Percentiles rank a stretch among this genome's conserved stretches.
Evolutionary conservation across 169 alveolate species (phyloP).

Genomic region (Eimeria tenella): DNA sequence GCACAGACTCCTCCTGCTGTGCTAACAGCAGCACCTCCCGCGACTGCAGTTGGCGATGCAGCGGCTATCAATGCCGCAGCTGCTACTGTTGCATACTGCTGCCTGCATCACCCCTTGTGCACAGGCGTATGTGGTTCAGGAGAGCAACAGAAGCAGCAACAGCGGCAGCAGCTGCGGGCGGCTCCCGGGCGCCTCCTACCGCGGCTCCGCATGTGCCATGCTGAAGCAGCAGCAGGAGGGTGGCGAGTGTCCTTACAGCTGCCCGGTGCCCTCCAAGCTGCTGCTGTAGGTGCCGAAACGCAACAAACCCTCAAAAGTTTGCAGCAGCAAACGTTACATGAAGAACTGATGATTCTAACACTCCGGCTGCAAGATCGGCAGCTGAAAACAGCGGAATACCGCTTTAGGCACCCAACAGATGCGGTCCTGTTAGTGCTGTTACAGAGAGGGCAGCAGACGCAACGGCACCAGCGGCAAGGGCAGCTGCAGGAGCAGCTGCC

Average conservation of each 20-base stretch:
- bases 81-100: neutral
- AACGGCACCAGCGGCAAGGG: neutral
- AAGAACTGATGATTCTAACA: neutral
- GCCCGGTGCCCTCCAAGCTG: constrained; percentile 18
- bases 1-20: neutral
- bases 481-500: constrained; percentile 4
- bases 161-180: neutral
- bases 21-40: neutral
- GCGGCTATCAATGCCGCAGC: constrained; percentile 5
- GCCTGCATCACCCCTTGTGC: constrained; percentile 9
- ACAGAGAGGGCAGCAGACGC: constrained; percentile 13
- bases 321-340: constrained; percentile 17
- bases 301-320: neutral
- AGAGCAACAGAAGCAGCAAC: neutral
- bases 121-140: neutral
- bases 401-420: neutral
- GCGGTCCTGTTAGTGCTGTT: neutral
- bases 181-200: neutral
- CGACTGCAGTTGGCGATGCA: neutral
- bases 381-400: neutral
- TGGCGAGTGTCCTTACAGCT: neutral
- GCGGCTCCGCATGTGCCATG: neutral
- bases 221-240: neutral
- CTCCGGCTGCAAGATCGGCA: neutral
- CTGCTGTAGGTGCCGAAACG: neutral